Evolutionary conservation across 2,329 filamentous ascomycete species (phyloP).

Genomic region (Penicillium janthinellum): DNA sequence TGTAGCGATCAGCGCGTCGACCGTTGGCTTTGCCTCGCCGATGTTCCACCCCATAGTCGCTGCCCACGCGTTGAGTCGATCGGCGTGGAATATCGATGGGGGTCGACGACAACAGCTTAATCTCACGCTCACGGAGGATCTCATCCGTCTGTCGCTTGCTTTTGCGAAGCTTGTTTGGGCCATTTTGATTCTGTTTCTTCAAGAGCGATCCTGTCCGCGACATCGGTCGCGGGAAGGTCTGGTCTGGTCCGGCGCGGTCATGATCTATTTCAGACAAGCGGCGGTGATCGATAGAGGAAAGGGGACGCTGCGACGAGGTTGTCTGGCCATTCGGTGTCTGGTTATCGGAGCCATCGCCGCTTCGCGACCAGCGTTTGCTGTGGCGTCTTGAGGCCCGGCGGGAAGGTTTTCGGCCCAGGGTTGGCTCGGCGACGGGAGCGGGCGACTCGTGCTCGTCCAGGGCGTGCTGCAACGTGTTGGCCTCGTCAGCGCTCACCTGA

Average conservation of each 20-base stretch:
- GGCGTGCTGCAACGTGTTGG: conserved; percentile 39
- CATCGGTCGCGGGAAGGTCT: conserved; percentile 37
- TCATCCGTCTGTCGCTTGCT: conserved; percentile 78
- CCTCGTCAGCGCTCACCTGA: conserved; percentile 56
- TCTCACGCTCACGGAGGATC: conserved; percentile 79
- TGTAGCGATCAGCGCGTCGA: conserved; percentile 61
- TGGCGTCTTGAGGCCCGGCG: conserved; percentile 39
- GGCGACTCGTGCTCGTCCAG: conserved; percentile 31
- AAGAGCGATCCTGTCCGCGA: conserved; percentile 53
- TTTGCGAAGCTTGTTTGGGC: conserved; percentile 61
- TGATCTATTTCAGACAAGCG: conserved; percentile 26
- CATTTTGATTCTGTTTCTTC: conserved; percentile 60
- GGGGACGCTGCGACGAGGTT: conserved; percentile 15
- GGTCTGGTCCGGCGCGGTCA: conserved; percentile 20
- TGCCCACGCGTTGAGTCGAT: conserved; percentile 58
- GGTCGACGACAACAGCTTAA: conserved; percentile 76
- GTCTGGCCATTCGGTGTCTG: conserved; percentile 16
- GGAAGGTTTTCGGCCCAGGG: conserved; percentile 35
- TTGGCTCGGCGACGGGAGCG: conserved; percentile 27
- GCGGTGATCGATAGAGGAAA: conserved; percentile 25
- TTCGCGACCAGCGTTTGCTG: conserved; percentile 33
- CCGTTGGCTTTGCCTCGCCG: conserved; percentile 57
- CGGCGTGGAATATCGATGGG: conserved; percentile 64
- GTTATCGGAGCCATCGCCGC: conserved; percentile 26
- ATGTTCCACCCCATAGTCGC: conserved; percentile 56